A percentile compares a stretch with the other conserved stretches of the same genome.
These are phyloP conservation scores for Tephrocybe sp. DNA, from an alignment of 768 basidiomycete genomes.

Conservation along the genomic window DNA sequence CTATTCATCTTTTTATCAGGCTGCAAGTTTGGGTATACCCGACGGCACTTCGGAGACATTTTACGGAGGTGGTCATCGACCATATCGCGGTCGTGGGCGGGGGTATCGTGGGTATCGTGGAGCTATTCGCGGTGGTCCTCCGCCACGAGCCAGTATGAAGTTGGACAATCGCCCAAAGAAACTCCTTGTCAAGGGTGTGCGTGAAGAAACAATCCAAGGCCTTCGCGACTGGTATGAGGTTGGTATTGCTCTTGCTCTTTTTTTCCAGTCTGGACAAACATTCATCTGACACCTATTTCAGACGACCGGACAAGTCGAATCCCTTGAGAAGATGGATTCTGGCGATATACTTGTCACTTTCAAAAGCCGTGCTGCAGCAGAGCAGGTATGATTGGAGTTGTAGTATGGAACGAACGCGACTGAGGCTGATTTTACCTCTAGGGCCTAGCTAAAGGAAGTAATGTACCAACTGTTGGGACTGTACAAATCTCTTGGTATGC, in stretches of 20 bases:
- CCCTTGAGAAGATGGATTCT: constrained; percentile 49
- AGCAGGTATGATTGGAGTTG: constrained; percentile 49
- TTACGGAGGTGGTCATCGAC: constrained; percentile 48
- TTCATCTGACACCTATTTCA: constrained; percentile 22
- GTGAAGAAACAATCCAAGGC: constrained; percentile 47
- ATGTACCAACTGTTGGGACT: constrained; percentile 62
- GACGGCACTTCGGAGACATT: constrained; percentile 41
- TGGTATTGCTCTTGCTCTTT: constrained; percentile 13
- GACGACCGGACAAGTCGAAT: constrained; percentile 72
- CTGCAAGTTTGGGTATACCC: constrained; percentile 70
- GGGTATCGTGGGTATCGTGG: constrained; percentile 62
- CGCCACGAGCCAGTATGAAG: constrained; percentile 74
- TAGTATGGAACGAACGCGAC: too few species aligned
- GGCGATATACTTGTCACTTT: constrained; percentile 68
- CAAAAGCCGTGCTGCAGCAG: constrained; percentile 68
- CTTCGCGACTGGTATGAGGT: constrained; percentile 87
- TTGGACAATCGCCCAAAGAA: constrained; percentile 88
- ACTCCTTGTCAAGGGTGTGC: constrained; percentile 69
- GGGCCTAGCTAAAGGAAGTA: constrained; percentile 71
- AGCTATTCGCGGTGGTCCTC: constrained; percentile 56
- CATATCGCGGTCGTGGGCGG: constrained; percentile 67
- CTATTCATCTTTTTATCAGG: constrained; percentile 35
- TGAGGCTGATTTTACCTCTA: constrained; percentile 25
- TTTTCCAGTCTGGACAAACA: not conserved
- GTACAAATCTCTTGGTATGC: constrained; percentile 70